Conservation (phyloP, 495 filamentous ascomycete species). For the Xylaria cubensis region DNA sequence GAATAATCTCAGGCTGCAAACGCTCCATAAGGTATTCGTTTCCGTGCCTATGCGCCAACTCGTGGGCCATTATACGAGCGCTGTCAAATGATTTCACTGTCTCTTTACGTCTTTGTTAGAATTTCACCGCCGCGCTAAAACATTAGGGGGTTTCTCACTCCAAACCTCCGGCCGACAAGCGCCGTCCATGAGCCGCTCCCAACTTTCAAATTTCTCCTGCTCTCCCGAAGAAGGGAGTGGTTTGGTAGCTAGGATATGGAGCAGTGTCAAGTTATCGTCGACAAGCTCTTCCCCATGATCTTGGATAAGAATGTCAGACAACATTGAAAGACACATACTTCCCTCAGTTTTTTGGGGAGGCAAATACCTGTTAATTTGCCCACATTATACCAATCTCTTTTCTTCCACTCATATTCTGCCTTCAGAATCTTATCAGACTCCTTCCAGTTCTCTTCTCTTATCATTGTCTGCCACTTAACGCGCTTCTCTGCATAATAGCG, state of each 20-base stretch:
- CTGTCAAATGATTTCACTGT: neutral
- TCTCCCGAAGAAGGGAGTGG: neutral
- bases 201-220: neutral
- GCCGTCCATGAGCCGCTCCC: neutral
- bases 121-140: neutral
- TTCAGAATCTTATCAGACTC: neutral
- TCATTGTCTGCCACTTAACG: slow-evolving; percentile 1
- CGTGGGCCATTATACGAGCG: neutral
- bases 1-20: neutral
- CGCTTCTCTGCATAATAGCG: neutral
- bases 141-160: neutral
- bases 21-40: neutral
- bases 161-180: neutral
- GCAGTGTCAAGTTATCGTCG: slow-evolving; percentile 2
- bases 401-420: neutral
- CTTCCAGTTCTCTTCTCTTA: neutral
- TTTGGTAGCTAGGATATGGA: neutral
- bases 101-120: neutral
- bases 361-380: neutral
- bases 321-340: neutral
- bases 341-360: neutral
- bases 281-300: neutral
- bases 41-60: neutral
- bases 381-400: neutral
- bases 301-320: neutral